These are phyloP conservation scores for Colletotrichum sp. DNA, from an alignment of 2,329 filamentous ascomycete species.

Conservation along the genomic window DNA sequence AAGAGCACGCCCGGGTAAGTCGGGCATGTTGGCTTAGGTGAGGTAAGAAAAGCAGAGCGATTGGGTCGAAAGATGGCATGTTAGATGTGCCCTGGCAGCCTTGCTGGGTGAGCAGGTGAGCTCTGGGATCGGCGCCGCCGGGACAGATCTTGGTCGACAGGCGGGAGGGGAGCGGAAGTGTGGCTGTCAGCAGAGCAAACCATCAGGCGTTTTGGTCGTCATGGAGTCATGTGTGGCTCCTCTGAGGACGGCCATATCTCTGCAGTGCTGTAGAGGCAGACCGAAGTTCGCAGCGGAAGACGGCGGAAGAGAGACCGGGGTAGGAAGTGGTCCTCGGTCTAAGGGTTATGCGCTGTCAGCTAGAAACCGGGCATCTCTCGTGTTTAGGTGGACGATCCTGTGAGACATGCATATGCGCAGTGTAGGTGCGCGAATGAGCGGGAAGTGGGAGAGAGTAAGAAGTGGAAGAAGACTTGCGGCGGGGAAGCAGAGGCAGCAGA, in stretches of 20 bases:
- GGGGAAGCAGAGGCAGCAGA: background rate
- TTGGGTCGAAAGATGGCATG: background rate
- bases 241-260: background rate
- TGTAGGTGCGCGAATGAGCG: background rate
- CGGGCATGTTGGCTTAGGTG: background rate
- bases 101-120: background rate
- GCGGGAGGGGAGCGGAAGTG: background rate
- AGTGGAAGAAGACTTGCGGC: background rate
- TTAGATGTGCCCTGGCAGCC: background rate
- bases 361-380: background rate
- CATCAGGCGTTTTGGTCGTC: background rate
- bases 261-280: background rate
- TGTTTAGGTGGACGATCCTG: background rate
- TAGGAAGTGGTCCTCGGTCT: background rate
- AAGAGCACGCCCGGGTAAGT: background rate
- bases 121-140: background rate
- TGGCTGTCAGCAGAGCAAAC: background rate
- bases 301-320: background rate
- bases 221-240: background rate
- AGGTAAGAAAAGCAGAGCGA: background rate
- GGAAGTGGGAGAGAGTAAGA: background rate
- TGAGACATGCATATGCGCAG: constrained; percentile 5
- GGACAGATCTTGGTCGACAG: background rate
- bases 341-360: constrained; percentile 6
- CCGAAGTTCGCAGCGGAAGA: background rate